Evolutionary conservation across 495 filamentous ascomycete species (phyloP).

Genomic region (Trypethelium eluteriae): DNA sequence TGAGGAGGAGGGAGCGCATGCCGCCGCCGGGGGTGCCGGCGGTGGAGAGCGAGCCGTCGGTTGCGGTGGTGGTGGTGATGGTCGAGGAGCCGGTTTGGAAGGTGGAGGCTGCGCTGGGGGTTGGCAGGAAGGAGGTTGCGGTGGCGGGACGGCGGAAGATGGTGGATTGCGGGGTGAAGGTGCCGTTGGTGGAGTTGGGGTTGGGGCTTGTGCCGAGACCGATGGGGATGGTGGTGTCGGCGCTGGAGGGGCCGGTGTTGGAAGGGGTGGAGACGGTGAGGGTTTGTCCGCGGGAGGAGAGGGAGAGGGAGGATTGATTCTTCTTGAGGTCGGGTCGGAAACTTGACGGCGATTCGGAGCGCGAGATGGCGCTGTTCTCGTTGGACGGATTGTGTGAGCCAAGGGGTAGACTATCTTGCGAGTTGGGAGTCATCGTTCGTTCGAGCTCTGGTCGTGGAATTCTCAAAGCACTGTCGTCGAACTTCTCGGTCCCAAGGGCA

Average conservation of each 20-base stretch:
- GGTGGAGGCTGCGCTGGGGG: slow-evolving; percentile 4
- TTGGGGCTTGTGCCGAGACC: slow-evolving; percentile 2
- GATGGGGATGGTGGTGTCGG: slow-evolving; percentile 3
- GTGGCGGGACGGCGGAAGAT: background rate
- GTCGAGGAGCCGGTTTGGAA: slow-evolving; percentile 43
- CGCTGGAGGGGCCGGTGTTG: background rate
- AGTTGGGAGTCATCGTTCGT: background rate
- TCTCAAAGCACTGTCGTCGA: background rate
- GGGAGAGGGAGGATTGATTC: slow-evolving; percentile 62
- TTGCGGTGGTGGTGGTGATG: slow-evolving; percentile 53
- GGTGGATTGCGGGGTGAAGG: slow-evolving; percentile 6
- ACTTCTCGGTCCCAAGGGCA: background rate
- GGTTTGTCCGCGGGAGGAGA: slow-evolving; percentile 43
- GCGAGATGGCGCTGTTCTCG: background rate
- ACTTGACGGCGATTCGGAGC: background rate
- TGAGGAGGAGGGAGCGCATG: slow-evolving; percentile 56
- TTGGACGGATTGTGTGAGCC: background rate
- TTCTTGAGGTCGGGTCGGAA: slow-evolving; percentile 5
- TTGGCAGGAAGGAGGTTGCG: background rate
- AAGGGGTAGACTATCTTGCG: background rate
- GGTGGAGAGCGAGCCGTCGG: slow-evolving; percentile 46
- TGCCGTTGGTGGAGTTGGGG: background rate
- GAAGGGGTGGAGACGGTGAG: background rate
- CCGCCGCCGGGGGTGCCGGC: slow-evolving; percentile 46
- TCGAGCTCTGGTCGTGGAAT: slow-evolving; percentile 5